These are phyloP conservation scores for Cladobotryum protrusum DNA, from an alignment of 2,329 filamentous ascomycete genomes.

Conservation along the genomic window DNA sequence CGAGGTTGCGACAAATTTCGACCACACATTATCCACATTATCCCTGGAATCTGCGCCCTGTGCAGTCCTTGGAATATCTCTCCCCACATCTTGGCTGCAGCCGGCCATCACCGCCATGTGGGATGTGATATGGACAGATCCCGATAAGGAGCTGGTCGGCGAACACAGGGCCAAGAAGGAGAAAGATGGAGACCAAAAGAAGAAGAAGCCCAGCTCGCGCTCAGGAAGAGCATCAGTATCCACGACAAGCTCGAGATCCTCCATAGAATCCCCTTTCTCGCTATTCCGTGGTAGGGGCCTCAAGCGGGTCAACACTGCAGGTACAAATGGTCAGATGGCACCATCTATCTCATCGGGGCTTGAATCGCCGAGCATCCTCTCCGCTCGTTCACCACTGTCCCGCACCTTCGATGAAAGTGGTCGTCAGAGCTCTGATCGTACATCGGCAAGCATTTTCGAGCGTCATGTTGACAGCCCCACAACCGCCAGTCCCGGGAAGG, in stretches of 20 bases:
- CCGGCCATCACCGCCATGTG: conserved; percentile 38
- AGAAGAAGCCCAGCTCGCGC: conserved; percentile 17
- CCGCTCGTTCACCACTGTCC: conserved; percentile 21
- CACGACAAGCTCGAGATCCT: conserved; percentile 38
- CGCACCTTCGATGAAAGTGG: conserved; percentile 20
- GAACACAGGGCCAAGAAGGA: conserved; percentile 47
- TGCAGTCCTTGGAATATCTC: not conserved
- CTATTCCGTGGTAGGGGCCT: conserved; percentile 37
- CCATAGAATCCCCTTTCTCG: conserved; percentile 33
- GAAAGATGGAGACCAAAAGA: conserved; percentile 16
- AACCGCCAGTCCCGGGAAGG: conserved; percentile 3
- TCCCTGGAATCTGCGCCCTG: not conserved
- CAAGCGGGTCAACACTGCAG: conserved; percentile 17
- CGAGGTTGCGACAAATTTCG: not conserved
- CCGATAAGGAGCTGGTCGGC: conserved; percentile 45
- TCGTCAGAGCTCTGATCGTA: conserved; percentile 18
- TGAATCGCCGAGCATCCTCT: conserved; percentile 20
- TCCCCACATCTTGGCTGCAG: conserved; percentile 4
- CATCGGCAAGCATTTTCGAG: conserved; percentile 7
- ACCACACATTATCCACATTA: conserved; percentile 1
- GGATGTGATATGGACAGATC: conserved; percentile 54
- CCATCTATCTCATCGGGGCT: conserved; percentile 19
- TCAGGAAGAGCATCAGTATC: conserved; percentile 32
- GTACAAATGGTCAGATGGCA: conserved; percentile 13
- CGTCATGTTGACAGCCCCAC: conserved; percentile 1